Evolutionary conservation across 2,329 filamentous ascomycete species (phyloP), one percentile per base, ranked within the genome.

Genomic region (Ophiosphaerella narmari): DNA sequence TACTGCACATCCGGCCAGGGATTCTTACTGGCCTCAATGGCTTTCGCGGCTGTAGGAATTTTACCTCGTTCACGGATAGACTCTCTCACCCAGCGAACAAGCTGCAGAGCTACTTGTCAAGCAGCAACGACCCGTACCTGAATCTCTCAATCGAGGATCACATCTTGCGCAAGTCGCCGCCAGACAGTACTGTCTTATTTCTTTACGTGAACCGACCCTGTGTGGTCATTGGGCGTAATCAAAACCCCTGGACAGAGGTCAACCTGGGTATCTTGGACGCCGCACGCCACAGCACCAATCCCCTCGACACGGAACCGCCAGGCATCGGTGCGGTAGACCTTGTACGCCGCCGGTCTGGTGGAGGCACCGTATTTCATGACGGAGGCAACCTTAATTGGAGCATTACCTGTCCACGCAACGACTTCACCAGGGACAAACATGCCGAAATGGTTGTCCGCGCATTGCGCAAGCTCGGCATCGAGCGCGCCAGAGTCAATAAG

Each of bases 121-220:
- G 62, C 48, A 88, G 85, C 47, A 77, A 75, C 43, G 84, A 95
- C 67, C 91, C 94, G 4, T 93, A 88, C 71, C 78, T 95, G 63
- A 99, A 99, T 74, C 89, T 99, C 50, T 91, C 92, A 29, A 87
- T 97, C 64, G 94, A 99, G 77, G 91, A 97, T 71, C 87, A 90
- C 72, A 86, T 99, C 26, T 83, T 97, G 7, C 85, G 90, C 63
- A 85, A 85, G 46, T 87, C 88, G 0, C 83, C 86, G 1, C 78
- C 85, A 6, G 83, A 88, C 52, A 91, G 91, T 11, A 87, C 83
- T 12, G 75, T 97, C 43, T 83, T 97, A 2, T 89, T 97, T 48
- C 82, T 97, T 43, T 99, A 97, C 77, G 83, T 86, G 64, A 97
- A 99, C 75, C 76, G 84, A 33, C 91, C 93, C 1, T 91, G 90